Base-by-base conservation (phyloP, 108 stramenopile species). In the Pseudonitzschia multiseries region DNA sequence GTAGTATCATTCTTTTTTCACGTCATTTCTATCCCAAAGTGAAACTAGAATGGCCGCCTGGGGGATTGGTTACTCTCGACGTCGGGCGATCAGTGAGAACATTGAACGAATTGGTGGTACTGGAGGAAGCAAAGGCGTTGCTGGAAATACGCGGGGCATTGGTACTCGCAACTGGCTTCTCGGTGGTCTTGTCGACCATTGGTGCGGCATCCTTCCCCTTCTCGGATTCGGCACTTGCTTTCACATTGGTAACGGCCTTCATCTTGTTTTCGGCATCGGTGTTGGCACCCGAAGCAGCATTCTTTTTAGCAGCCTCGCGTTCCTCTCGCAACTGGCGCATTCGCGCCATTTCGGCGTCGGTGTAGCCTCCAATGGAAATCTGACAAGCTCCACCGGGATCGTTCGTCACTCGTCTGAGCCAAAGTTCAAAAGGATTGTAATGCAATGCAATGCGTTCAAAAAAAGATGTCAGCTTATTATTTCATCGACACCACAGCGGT, bases 31-130 rank as follows among this genome's bases (percentile, higher is more conserved):
- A 83, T 40, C 83, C 70, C 24, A 90, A 78, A 6, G 63, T 73
- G 57, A 85, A 80, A 13, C 73, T 72, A 5, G 73, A 65, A n/a
- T 72, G 74, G 31, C 91, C 91, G 26, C 91, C 91, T 21, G 88
- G 88, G 10, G 91, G 91, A 21, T 76, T 71, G 2, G 83, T 56
- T 8, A 92, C 88, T 29, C 86, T 86, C 6, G 83, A 84, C 10
- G 91, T 84, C 4, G 90, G 90, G 64, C 90, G 86, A 52, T 87
- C 90, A 1, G 90, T 91, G 44, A 89, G 68, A n/a, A 89, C 86
- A 67, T 91, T 87, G 42, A 84, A 87, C 14, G 77, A 76, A 74
- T 91, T 91, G 77, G 75, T 79, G 17, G 69, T 78, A 59, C 75
- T 77, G 0, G 86, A 82, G 10, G 78, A 78, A 28, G 90, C 90